Percentiles rank a stretch among this genome's conserved stretches.
Conservation (phyloP, 345 rosid genomes). For the Turritis glabra region DNA sequence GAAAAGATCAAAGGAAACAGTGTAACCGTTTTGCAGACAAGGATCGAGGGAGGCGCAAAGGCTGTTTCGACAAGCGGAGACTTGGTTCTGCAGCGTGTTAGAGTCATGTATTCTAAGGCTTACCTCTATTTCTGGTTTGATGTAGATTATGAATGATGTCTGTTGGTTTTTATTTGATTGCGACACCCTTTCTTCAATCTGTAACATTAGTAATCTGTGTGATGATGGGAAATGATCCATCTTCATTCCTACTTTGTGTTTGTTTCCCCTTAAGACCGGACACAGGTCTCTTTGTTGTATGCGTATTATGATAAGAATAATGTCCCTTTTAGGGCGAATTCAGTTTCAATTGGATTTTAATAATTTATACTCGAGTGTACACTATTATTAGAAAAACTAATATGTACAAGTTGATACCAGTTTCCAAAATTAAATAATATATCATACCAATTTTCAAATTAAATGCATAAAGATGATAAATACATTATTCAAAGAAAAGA, state of each 20-base stretch:
- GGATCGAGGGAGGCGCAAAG: constrained; percentile 93
- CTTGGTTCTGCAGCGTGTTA: constrained; percentile 78
- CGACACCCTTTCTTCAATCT: background rate
- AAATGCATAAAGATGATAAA: too few species aligned
- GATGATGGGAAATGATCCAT: constrained; percentile 20
- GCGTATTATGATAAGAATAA: background rate
- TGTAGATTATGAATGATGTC: constrained; percentile 47
- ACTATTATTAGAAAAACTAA: too few species aligned
- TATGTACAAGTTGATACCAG: too few species aligned
- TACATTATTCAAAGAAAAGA: too few species aligned
- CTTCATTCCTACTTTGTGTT: constrained; percentile 14
- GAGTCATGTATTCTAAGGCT: constrained; percentile 76
- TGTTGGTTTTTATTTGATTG: background rate
- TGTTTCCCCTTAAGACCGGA: background rate
- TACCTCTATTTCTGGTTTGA: constrained; percentile 89
- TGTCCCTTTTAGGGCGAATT: background rate
- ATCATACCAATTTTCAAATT: too few species aligned
- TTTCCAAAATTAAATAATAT: too few species aligned
- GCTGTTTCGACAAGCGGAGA: constrained; percentile 81
- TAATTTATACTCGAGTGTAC: too few species aligned
- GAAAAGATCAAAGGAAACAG: constrained; percentile 45
- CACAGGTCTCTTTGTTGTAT: constrained; percentile 6
- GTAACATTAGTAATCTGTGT: constrained; percentile 27
- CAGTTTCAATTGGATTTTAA: background rate
- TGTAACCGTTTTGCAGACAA: constrained; percentile 66